Base-by-base conservation (phyloP, 352 stramenopile species). In the Pythium grandisporangium region DNA sequence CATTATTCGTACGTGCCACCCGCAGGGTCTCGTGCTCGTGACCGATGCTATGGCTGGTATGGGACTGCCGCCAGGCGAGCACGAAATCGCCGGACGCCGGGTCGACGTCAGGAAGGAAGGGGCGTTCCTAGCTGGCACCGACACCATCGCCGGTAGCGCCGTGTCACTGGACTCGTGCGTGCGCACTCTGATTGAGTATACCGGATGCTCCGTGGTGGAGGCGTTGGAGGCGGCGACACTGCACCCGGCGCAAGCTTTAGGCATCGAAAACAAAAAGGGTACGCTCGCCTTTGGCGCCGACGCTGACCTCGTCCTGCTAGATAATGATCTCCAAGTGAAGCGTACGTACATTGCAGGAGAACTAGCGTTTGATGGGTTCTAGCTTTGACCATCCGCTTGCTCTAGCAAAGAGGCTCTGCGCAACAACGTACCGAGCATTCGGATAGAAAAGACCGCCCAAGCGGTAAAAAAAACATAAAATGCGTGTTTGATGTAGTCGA, bases 21-120 rank as follows among this genome's bases (percentile, higher is more conserved):
- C 81, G 5, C 38, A 71, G 17, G 81, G 84, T 6, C 71, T 82
- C 24, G 63, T 96, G 24, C 66, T 96, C 16, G 69, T 93, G 21
- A 93, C 80, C 0, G 80, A 93, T 45, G 76, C 70, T 8, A 93
- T 93, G 66, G 63, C 63, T 2, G 80, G 70, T n/a, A 86, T 94
- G 65, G 86, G 84, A 2, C 65, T 96, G 0, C 53, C 74, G 0
- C 64, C 70, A 7, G 86, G 77, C 0, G 48, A 52, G 22, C 75
- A 94, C 51, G 67, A 78, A n/a, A 67, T 96, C 5, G 86, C 81
- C 0, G 67, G 66, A 17, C 65, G 82, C 37, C 52, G 53, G 8
- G 82, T 95, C 19, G 66, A 79, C 1, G 70, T 91, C 8, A 59
- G 49, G 14, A 20, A 51, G 2, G 32, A 66, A 44, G 51, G 58